These are phyloP conservation scores for Magnusiomyces tetraspermus DNA, from an alignment of 1,139 yeast species.

Conservation along the genomic window DNA sequence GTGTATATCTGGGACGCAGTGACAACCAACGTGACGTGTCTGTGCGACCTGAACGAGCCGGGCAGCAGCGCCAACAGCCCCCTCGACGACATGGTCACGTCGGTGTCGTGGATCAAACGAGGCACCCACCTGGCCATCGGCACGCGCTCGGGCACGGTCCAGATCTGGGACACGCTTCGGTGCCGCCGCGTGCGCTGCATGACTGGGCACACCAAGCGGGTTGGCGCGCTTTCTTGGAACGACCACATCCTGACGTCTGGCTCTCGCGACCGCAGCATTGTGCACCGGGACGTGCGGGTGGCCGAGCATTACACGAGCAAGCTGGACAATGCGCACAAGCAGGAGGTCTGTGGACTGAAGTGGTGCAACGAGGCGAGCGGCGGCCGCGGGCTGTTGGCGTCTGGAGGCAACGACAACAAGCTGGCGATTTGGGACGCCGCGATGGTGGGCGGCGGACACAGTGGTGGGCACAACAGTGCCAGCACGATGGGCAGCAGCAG, in stretches of 20 bases:
- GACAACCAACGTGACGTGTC: constrained; percentile 71
- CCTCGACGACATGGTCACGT: constrained; percentile 52
- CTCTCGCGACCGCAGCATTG: constrained; percentile 70
- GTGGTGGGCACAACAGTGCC: background rate
- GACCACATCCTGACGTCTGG: constrained; percentile 84
- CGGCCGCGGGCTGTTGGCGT: constrained; percentile 42
- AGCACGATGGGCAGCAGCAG: background rate
- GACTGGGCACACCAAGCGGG: constrained; percentile 84
- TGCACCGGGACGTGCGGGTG: constrained; percentile 85
- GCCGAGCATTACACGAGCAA: constrained; percentile 72
- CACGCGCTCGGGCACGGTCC: constrained; percentile 75
- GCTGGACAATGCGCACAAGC: constrained; percentile 61
- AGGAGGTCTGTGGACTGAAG: constrained; percentile 91
- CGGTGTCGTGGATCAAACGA: constrained; percentile 79
- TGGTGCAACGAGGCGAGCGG: constrained; percentile 75
- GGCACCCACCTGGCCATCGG: constrained; percentile 90
- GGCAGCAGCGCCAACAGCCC: background rate
- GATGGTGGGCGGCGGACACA: background rate
- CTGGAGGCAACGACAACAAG: constrained; percentile 91
- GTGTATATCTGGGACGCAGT: constrained; percentile 90
- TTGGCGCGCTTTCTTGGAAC: constrained; percentile 88
- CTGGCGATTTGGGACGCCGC: constrained; percentile 50
- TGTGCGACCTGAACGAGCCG: constrained; percentile 54
- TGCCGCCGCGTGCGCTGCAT: constrained; percentile 77
- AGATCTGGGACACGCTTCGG: constrained; percentile 91